Evolutionary conservation across 176 grass and related monocot species (phyloP).

Genomic region (Eleusine indica): DNA sequence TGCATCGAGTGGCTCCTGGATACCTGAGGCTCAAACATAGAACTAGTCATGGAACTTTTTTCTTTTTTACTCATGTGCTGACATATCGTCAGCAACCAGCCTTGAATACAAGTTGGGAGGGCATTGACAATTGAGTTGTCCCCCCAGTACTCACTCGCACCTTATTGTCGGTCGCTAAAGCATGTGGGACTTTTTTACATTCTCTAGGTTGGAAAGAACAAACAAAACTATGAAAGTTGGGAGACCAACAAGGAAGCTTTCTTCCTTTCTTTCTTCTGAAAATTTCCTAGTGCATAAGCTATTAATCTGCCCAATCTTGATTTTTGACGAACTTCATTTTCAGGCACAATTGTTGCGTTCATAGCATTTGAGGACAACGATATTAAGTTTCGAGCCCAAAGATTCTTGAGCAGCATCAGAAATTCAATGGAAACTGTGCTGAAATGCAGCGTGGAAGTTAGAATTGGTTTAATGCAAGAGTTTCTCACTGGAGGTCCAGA

Average conservation of each 20-base stretch:
- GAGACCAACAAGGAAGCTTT: not conserved
- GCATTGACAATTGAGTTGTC: too few species aligned
- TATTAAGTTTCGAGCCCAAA: constrained; percentile 81
- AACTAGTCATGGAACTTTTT: not conserved
- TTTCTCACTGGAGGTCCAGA: constrained; percentile 42
- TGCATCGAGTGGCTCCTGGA: constrained; percentile 10
- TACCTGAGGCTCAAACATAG: not conserved
- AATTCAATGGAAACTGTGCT: constrained; percentile 89
- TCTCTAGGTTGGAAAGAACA: too few species aligned
- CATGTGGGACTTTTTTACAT: too few species aligned
- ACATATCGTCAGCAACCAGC: too few species aligned
- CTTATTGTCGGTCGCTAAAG: too few species aligned
- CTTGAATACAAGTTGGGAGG: too few species aligned
- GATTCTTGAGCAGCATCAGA: constrained; percentile 92
- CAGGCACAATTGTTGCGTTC: constrained; percentile 70
- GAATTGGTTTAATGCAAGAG: constrained; percentile 58
- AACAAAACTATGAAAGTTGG: not conserved
- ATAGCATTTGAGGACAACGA: constrained; percentile 77
- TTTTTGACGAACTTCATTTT: constrained; percentile 33
- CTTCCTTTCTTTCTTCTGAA: constrained; percentile 1
- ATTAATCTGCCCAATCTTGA: constrained; percentile 1
- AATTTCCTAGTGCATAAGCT: constrained; percentile 5
- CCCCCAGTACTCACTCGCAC: too few species aligned
- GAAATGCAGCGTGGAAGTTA: constrained; percentile 74
- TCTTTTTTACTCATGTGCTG: too few species aligned